Conservation (phyloP, 345 rosid genomes). For the Syzygium oleosum region DNA sequence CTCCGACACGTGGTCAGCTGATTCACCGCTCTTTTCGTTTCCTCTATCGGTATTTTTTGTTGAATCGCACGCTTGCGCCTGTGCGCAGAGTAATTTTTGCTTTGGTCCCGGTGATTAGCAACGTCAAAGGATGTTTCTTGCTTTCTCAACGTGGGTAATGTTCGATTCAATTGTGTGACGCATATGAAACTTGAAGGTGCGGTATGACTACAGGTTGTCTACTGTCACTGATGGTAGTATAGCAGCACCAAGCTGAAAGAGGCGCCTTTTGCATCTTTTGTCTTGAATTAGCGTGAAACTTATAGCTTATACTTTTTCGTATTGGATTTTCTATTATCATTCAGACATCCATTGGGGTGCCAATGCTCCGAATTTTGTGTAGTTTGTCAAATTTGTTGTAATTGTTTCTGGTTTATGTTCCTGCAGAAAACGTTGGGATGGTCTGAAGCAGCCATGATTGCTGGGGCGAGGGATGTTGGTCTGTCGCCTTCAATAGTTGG, state of each 20-base stretch:
- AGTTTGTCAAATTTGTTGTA: neutral
- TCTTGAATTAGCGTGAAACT: neutral
- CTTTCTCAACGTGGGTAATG: neutral
- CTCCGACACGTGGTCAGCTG: constrained; percentile 67
- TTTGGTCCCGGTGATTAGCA: neutral
- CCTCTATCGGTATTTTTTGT: neutral
- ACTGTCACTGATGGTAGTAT: neutral
- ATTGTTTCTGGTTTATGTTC: neutral
- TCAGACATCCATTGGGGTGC: neutral
- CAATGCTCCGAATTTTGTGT: neutral
- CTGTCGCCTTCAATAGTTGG: constrained; percentile 88
- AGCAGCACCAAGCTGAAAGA: neutral
- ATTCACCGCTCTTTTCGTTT: neutral
- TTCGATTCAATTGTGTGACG: neutral
- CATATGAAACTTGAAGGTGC: neutral
- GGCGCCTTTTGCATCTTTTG: neutral
- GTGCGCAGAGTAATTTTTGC: neutral
- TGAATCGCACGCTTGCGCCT: neutral
- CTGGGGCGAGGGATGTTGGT: constrained; percentile 86
- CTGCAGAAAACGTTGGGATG: constrained; percentile 65
- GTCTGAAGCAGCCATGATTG: constrained; percentile 83
- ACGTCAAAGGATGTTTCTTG: neutral
- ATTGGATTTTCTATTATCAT: neutral
- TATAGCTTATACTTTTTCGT: neutral
- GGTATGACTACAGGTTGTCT: neutral